Base-by-base conservation (phyloP, 73 alveolate genomes). In the Tetrahymena malaccensis region DNA sequence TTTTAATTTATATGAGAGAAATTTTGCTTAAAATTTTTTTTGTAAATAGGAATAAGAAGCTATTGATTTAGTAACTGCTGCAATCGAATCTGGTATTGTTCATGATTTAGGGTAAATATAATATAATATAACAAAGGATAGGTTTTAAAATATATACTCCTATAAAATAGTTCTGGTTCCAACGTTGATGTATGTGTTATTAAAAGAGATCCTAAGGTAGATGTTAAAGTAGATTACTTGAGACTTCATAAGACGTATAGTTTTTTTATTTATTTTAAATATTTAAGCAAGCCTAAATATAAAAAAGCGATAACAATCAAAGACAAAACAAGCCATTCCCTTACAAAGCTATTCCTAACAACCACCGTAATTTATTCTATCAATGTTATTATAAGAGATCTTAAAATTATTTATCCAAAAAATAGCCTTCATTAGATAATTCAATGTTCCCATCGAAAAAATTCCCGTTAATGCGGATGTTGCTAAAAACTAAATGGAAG, bases 81-180 rank as follows among this genome's bases (percentile, higher is more conserved):
- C 99, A 15, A 96, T 98, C 84, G 99, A 98, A 95, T 99, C 99
- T 93, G 99, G 99, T 96, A 98, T 99, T 95, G 97, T 98, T 97
- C 98, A 99, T 96, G 99, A 99, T 97, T 96, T 99, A 95, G 99
- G 99, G 34, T 95, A 95, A 16, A 85, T 22, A 8, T 12, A 50
- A 50, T 19, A 19, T 13, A 11, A 21, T 5, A 50, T 13, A 40
- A 50, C 21, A 50, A 50, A 19, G 22, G 16, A 50, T 94, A n/a
- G 33, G 19, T 50, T 50, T 35, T 70, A 70, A 70, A 70, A 70
- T 17, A 55, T 40, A 4, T 40, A 12, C 34, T 50, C 27, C 0
- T 50, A 11, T 50, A 50, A 50, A 43, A 85, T 89, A 95, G 97
- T 40, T 97, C 99, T 33, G 99, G 99, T 38, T 96, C 99, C 35